These are phyloP conservation scores for Penicillium bovifimosum DNA, from an alignment of 495 filamentous ascomycete genomes.

Conservation along the genomic window DNA sequence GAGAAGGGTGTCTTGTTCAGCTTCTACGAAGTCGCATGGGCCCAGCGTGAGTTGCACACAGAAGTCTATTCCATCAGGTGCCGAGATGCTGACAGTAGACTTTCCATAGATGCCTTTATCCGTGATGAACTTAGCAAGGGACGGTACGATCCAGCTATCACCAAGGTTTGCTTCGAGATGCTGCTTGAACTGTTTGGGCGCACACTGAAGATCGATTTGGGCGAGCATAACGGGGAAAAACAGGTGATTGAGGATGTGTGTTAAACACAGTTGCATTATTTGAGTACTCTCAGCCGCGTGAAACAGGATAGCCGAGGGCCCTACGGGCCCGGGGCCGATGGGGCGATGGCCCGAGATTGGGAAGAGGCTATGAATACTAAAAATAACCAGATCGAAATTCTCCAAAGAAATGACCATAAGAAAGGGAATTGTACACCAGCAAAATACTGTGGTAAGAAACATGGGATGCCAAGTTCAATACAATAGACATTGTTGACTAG, in stretches of 20 bases:
- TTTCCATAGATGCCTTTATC: constrained; percentile 70
- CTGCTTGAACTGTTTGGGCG: constrained; percentile 80
- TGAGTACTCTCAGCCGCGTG: neutral
- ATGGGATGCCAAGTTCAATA: neutral
- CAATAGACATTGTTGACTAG: neutral
- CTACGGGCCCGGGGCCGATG: too few species aligned
- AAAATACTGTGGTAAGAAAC: too few species aligned
- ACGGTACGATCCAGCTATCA: constrained; percentile 82
- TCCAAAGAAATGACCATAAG: too few species aligned
- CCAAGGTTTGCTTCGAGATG: constrained; percentile 88
- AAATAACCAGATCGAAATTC: too few species aligned
- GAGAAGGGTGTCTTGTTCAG: constrained; percentile 68
- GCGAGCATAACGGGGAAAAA: constrained; percentile 46
- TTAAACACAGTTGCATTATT: constrained; percentile 21
- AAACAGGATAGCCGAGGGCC: neutral
- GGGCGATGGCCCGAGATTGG: too few species aligned
- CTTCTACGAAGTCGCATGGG: constrained; percentile 86
- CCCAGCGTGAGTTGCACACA: constrained; percentile 60
- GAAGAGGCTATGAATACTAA: too few species aligned
- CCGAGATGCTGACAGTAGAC: neutral
- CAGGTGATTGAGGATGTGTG: constrained; percentile 56
- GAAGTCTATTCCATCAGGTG: neutral
- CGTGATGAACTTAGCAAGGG: constrained; percentile 93
- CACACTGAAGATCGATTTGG: constrained; percentile 71
- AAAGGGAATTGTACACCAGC: too few species aligned